Percentiles rank a stretch among this genome's conserved stretches.
These are phyloP conservation scores for Fraxinus quadrangulata DNA, from an alignment of 257 asterid species.

Conservation along the genomic window DNA sequence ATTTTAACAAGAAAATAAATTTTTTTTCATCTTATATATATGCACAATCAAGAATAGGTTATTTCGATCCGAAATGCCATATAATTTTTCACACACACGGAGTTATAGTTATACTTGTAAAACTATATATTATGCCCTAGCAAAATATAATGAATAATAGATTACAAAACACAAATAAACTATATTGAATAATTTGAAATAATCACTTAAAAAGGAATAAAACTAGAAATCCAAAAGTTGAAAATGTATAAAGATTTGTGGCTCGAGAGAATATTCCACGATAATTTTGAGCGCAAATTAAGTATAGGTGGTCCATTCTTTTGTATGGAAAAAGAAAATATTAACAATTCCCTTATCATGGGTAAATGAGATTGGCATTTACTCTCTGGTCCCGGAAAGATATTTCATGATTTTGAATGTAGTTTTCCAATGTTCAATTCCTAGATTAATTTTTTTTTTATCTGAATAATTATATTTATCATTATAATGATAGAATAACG, in stretches of 20 bases:
- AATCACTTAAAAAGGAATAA: not conserved
- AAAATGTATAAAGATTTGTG: not conserved
- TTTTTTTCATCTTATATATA: no score
- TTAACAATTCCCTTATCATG: not conserved
- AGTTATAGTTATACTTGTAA: no score
- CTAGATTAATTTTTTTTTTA: not conserved
- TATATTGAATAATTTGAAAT: not conserved
- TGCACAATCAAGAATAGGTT: no score
- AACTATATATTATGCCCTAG: no score
- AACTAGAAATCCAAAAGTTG: not conserved
- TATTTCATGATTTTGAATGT: not conserved
- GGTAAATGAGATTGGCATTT: not conserved
- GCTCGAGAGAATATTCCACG: not conserved
- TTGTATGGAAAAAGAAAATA: not conserved
- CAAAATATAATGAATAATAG: not conserved
- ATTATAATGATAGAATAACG: no score
- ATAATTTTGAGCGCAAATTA: not conserved
- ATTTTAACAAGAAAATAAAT: no score
- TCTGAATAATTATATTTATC: no score
- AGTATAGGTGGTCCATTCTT: not conserved
- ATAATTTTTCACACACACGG: no score
- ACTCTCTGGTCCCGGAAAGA: not conserved
- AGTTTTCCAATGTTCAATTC: not conserved
- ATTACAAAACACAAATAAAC: not conserved
- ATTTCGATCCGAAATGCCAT: no score